Evolutionary conservation across 2,329 filamentous ascomycete species (phyloP).

Genomic region (Dactylellina parvicollis): DNA sequence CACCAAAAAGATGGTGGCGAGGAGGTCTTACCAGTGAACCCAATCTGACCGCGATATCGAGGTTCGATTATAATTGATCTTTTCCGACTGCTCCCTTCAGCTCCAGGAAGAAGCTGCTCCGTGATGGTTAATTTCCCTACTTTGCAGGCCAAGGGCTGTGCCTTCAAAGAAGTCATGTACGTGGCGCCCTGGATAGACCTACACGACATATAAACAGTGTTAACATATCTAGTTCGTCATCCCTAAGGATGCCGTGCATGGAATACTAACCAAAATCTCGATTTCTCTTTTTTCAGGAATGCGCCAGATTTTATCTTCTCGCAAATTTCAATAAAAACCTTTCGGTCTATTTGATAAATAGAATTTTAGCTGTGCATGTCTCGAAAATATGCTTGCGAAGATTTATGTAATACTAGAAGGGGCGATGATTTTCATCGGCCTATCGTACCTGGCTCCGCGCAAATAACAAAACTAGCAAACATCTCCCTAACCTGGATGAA

Average conservation of each 20-base stretch:
- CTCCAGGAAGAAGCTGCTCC: conserved; percentile 14
- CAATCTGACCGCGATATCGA: conserved; percentile 24
- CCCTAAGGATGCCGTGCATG: too few relatives aligned
- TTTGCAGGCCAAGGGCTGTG: conserved; percentile 12
- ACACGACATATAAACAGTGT: neutral
- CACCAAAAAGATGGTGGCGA: neutral
- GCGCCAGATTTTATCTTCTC: conserved; percentile 8
- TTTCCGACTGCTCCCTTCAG: conserved; percentile 18
- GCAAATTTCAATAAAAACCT: conserved; percentile 8
- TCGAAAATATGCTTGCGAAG: too few relatives aligned
- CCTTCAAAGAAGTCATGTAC: conserved; percentile 11
- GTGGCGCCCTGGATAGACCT: conserved; percentile 32
- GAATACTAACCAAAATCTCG: conserved; percentile 21
- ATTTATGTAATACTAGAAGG: too few relatives aligned
- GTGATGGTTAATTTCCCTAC: conserved; percentile 16
- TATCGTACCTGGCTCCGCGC: conserved; percentile 16
- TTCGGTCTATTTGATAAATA: conserved; percentile 5
- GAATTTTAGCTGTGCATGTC: too few relatives aligned
- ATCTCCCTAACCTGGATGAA: conserved; percentile 27
- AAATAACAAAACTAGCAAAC: conserved; percentile 23
- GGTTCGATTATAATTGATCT: conserved; percentile 23
- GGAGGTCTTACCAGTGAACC: conserved; percentile 16
- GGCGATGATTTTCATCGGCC: too few relatives aligned
- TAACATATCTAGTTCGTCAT: too few relatives aligned
- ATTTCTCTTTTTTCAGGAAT: conserved; percentile 30